phyloP scores from a whole-genome alignment of 2,329 filamentous ascomycete species.

The Diplodia sapinea region DNA sequence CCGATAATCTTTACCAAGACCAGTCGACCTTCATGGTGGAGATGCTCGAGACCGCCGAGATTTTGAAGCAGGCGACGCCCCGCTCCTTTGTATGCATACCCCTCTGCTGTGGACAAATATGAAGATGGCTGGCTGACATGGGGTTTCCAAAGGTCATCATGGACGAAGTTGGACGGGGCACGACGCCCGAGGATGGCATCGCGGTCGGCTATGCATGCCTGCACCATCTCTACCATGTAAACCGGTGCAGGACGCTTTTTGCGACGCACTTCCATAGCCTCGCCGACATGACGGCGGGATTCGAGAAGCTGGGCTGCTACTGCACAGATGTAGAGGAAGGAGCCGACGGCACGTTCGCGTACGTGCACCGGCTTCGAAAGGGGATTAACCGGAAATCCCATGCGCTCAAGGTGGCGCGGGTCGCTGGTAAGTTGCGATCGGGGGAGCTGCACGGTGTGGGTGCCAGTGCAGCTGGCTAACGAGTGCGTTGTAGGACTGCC shows the following conservation, averaged over 20 bases:
- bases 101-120: not conserved
- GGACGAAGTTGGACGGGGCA: conserved; percentile 96
- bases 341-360: conserved; percentile 69
- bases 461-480: conserved; percentile 19
- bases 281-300: conserved; percentile 72
- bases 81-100: conserved; percentile 71
- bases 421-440: conserved; percentile 65
- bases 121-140: not conserved
- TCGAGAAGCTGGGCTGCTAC: conserved; percentile 71
- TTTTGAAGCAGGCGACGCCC: conserved; percentile 81
- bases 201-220: conserved; percentile 90
- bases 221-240: conserved; percentile 79
- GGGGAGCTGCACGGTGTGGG: not conserved
- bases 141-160: conserved; percentile 66
- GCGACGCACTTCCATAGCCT: conserved; percentile 93
- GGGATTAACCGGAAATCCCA: conserved; percentile 89
- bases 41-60: conserved; percentile 95
- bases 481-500: conserved; percentile 62
- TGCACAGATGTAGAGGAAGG: conserved; percentile 90
- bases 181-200: conserved; percentile 88
- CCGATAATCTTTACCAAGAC: conserved; percentile 91
- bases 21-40: conserved; percentile 99
- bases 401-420: conserved; percentile 88
- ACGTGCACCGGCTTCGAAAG: conserved; percentile 79
- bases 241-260: conserved; percentile 81